A percentile compares a stretch with the other conserved stretches of the same genome.
These are phyloP conservation scores for Physcia stellaris DNA, from an alignment of 495 filamentous ascomycete species.

Conservation along the genomic window DNA sequence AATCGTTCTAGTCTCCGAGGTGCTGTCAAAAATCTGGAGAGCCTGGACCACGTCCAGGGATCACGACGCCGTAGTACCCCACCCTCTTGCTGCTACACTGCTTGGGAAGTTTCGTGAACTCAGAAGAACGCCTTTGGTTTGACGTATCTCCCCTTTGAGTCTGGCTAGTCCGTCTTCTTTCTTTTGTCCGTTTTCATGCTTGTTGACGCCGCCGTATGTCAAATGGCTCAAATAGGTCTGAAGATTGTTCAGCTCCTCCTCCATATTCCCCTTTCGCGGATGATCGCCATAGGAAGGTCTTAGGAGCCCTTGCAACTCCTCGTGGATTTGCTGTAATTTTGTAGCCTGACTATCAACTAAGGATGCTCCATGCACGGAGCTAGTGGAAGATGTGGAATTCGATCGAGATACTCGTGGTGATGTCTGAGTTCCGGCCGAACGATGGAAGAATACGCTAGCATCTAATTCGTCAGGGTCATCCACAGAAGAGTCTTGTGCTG, in stretches of 20 bases:
- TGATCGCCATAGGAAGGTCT: constrained; percentile 28
- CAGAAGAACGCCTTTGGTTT: constrained; percentile 86
- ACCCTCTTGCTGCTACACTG: constrained; percentile 6
- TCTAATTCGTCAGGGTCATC: constrained; percentile 40
- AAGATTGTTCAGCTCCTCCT: constrained; percentile 29
- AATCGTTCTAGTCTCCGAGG: no score
- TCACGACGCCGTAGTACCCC: no score
- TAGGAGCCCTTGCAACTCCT: constrained; percentile 39
- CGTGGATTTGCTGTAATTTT: constrained; percentile 32
- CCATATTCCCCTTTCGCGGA: constrained; percentile 18
- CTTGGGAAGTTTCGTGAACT: constrained; percentile 57
- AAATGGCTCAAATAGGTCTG: constrained; percentile 39
- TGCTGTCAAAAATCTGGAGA: no score
- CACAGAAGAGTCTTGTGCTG: constrained; percentile 19
- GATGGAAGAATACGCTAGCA: constrained; percentile 80
- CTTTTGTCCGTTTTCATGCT: constrained; percentile 25
- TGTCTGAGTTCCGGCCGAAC: constrained; percentile 81
- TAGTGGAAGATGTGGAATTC: constrained; percentile 13
- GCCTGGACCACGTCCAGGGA: no score
- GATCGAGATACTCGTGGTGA: constrained; percentile 36
- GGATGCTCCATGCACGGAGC: constrained; percentile 4
- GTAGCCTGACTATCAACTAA: constrained; percentile 26
- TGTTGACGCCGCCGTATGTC: constrained; percentile 13
- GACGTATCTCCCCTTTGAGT: constrained; percentile 71
- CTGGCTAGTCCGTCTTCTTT: constrained; percentile 62